A percentile compares a stretch with the other conserved stretches of the same genome.
phyloP scores from a whole-genome alignment of 208 protist genomes.

The Leishmania amazonensis region DNA sequence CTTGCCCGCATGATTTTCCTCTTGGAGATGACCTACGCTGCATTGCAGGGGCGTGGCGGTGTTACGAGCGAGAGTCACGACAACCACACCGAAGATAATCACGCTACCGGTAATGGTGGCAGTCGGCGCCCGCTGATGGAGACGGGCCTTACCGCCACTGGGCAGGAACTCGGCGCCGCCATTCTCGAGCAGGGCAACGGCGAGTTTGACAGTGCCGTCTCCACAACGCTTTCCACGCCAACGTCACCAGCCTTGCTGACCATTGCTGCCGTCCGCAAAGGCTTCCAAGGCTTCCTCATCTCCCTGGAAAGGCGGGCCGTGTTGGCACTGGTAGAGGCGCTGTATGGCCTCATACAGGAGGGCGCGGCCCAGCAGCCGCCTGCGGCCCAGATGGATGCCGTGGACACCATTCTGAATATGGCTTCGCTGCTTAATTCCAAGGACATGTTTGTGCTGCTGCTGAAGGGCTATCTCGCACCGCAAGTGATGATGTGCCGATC shows the following conservation, averaged over 20 bases:
- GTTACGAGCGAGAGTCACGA: not conserved
- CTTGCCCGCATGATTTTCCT: conserved; percentile 39
- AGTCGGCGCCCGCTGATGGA: conserved; percentile 25
- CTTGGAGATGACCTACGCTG: conserved; percentile 42
- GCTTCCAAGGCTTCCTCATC: conserved; percentile 63
- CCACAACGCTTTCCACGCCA: conserved; percentile 26
- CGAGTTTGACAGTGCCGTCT: conserved; percentile 25
- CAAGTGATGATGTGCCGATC: conserved; percentile 43
- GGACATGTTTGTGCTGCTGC: conserved; percentile 63
- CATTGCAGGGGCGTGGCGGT: conserved; percentile 17
- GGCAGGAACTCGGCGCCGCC: conserved; percentile 17
- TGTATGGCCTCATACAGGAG: conserved; percentile 42
- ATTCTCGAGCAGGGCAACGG: conserved; percentile 27
- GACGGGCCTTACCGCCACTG: conserved; percentile 23
- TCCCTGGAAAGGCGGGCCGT: conserved; percentile 40
- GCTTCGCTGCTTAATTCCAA: conserved; percentile 58
- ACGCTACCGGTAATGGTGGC: not conserved
- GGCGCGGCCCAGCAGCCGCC: conserved; percentile 16
- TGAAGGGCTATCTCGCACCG: conserved; percentile 56
- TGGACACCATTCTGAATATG: conserved; percentile 79
- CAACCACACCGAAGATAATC: conserved; percentile 2
- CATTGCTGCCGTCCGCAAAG: conserved; percentile 46
- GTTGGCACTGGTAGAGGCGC: conserved; percentile 58
- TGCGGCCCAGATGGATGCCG: conserved; percentile 26
- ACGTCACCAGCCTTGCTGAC: conserved; percentile 29